Evolutionary conservation across 176 grass and related monocot genomes (phyloP), one percentile per base, ranked within the genome.

Genomic region (Triticum timopheevii): DNA sequence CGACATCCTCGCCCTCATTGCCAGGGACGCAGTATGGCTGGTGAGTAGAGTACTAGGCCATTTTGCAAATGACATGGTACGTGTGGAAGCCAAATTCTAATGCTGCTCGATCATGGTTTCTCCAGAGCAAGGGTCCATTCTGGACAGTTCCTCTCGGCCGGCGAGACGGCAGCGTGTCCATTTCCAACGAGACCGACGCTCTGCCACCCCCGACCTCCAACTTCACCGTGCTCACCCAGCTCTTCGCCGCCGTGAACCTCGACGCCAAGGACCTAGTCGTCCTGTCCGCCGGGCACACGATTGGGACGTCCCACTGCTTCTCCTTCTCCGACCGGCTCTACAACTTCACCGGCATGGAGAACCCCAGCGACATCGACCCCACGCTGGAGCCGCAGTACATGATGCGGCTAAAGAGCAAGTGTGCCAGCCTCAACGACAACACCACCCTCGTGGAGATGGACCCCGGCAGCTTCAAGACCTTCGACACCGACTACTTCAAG

Each of bases 361-460:
- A 79, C 76, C 59, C 65, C 25, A 64, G 16, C 74, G 92, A 97
- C 65, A 61, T 83, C 75, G 92, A 97, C 63, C 90, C 86, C 8
- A 66, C 85, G 80, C 79, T 94, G 77, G 87, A 92, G 27, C 6
- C 0, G 34, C 5, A 27, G 20, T 94, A 94, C 92, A 92, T 92
- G 56, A 77, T 31, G 23, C 34, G 52, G 69, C 90, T 94, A 6
- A 79, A 78, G 4, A 9, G 1, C 25, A 94, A 88, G 58, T 95
- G 93, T 75, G 23, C 83, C 4, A 92, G 84, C 63, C 97, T 92
- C 19, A 65, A 85, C 39, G 94, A 99, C 83, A 87, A 79, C 76
- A 93, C 58, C n/a, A 99, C 97, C 35, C 50, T 90, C 13, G 86
- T 97, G 73, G 94, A 96, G 83, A 99, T 99, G 97, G 94, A 99